Base-by-base conservation (phyloP, 2,329 filamentous ascomycete species). In the Orbilia javanica region DNA sequence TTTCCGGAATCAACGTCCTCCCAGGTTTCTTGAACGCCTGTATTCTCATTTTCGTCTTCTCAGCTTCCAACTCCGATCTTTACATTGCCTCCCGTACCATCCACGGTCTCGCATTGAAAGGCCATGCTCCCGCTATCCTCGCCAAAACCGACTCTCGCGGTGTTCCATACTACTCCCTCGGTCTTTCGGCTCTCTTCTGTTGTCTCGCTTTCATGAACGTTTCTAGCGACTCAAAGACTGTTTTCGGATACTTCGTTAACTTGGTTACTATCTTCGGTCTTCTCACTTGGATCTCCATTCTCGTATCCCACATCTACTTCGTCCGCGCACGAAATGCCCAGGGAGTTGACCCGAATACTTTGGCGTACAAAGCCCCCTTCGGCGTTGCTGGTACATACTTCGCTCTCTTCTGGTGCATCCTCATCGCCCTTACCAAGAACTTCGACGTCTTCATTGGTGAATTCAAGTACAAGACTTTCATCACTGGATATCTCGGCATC, bases 401-500 rank as follows among this genome's bases (percentile, higher is more conserved):
- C 75, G 91, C 91, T 0, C 86, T 96, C 1, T 85, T 86, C 82
- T 90, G 93, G 85, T 93, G 91, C 84, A 87, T 88, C 82, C 83
- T 96, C 36, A 92, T 96, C 79, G 88, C 91, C 1, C 83, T 96
- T 64, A 95, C 93, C 82, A 96, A 96, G 88, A 94, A 93, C 86
- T 96, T 90, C 84, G 87, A 88, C 70, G 90, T 91, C 75, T 96
- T 96, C 84, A 86, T 89, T 1, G 87, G 86, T 66, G 86, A 86
- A 63, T 92, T 92, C 80, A 89, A 92, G 83, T 92, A 92, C 86
- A 90, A 91, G 86, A 90, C 88, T 81, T 94, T 94, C 84, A 89
- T 94, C 83, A 93, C 91, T 0, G 91, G 90, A 27, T 94, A 94
- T 83, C 85, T 92, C 6, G 92, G 92, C 63, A 93, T 94, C 80